Evolutionary conservation across 2,329 filamentous ascomycete genomes (phyloP).

Genomic region (Botrytis fabae): DNA sequence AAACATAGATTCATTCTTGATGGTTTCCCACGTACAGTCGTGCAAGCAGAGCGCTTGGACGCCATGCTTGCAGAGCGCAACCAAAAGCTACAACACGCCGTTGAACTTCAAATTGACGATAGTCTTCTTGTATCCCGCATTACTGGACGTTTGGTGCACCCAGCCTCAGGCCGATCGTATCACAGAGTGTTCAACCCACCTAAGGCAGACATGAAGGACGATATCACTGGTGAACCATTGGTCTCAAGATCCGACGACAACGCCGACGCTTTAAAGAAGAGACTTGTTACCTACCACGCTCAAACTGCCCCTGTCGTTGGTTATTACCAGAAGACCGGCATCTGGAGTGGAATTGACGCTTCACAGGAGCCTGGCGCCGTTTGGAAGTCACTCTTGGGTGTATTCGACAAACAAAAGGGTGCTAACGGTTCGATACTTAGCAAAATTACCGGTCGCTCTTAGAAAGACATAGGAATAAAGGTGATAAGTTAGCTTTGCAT

Average conservation of each 20-base stretch:
- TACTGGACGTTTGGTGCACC: slow-evolving; percentile 93
- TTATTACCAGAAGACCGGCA: slow-evolving; percentile 97
- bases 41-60: slow-evolving; percentile 93
- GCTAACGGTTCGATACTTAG: slow-evolving; percentile 38
- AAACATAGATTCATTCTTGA: slow-evolving; percentile 88
- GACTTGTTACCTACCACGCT: slow-evolving; percentile 86
- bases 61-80: slow-evolving; percentile 78
- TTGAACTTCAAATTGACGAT: slow-evolving; percentile 97
- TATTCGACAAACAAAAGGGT: slow-evolving; percentile 66
- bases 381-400: slow-evolving; percentile 86
- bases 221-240: slow-evolving; percentile 92
- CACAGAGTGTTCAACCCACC: slow-evolving; percentile 99
- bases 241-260: slow-evolving; percentile 98
- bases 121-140: slow-evolving; percentile 90
- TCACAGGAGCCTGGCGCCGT: slow-evolving; percentile 94
- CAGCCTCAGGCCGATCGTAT: slow-evolving; percentile 93
- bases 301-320: slow-evolving; percentile 91
- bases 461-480: background rate
- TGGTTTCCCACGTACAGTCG: slow-evolving; percentile 94
- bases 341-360: slow-evolving; percentile 94
- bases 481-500: slow-evolving; percentile 34
- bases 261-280: slow-evolving; percentile 92
- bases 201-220: slow-evolving; percentile 91
- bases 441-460: slow-evolving; percentile 40
- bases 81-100: slow-evolving; percentile 87